Evolutionary conservation across 441 rosid species (phyloP).

Genomic region (Cnidoscolus chayamansa): DNA sequence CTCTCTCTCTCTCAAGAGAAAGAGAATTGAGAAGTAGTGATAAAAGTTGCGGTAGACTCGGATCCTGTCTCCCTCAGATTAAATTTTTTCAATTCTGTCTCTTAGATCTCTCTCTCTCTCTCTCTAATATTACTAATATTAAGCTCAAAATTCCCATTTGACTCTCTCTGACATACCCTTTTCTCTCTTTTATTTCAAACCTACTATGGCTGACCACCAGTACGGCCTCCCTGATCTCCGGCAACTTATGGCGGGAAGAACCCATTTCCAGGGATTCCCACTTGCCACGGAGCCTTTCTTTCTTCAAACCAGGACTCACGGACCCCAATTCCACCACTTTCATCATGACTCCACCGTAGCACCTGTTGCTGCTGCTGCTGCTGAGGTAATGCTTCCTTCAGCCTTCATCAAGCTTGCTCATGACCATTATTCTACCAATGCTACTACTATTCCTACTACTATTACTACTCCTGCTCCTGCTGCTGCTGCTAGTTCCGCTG

Average conservation of each 20-base stretch:
- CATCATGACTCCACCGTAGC: slow-evolving; percentile 25
- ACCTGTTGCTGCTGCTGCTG: background rate
- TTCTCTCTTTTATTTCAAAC: slow-evolving; percentile 6
- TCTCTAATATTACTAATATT: background rate
- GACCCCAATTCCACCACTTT: background rate
- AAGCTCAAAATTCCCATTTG: background rate
- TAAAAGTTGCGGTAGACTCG: slow-evolving; percentile 60
- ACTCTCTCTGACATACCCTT: slow-evolving; percentile 6
- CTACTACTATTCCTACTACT: background rate
- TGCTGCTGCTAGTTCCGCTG: slow-evolving; percentile 15
- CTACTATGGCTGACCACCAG: slow-evolving; percentile 29
- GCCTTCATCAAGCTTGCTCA: slow-evolving; percentile 28
- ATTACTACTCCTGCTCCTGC: background rate
- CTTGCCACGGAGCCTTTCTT: slow-evolving; percentile 31
- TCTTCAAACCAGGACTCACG: slow-evolving; percentile 19
- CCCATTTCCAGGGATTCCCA: slow-evolving; percentile 28
- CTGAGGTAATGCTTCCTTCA: slow-evolving; percentile 23
- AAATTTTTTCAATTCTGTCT: slow-evolving; percentile 23
- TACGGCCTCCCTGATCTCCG: slow-evolving; percentile 42
- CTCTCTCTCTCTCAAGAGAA: slow-evolving; percentile 1
- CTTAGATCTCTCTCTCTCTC: background rate
- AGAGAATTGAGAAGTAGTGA: slow-evolving; percentile 15
- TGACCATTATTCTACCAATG: slow-evolving; percentile 18
- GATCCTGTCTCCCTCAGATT: slow-evolving; percentile 47
- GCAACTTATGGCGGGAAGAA: slow-evolving; percentile 35